A percentile compares a stretch with the other conserved stretches of the same genome.
Evolutionary conservation across 345 rosid species (phyloP).

Genomic region (Euphorbia tirucalli): DNA sequence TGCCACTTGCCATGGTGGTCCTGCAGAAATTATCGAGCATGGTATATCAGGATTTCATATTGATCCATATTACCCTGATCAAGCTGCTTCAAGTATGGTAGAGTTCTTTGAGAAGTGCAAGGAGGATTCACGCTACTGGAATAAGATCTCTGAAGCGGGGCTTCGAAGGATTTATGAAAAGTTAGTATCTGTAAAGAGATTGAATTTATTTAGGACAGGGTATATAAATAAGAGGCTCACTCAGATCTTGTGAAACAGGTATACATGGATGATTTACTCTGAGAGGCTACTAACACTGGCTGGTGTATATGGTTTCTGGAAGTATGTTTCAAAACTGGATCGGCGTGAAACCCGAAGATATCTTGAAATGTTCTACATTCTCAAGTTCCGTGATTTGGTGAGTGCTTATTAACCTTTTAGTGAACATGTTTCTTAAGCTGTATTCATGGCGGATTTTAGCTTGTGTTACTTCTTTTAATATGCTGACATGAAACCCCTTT

Average conservation of each 20-base stretch:
- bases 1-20: slow-evolving; percentile 96
- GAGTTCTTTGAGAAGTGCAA: slow-evolving; percentile 71
- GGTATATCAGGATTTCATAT: slow-evolving; percentile 87
- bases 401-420: slow-evolving; percentile 14
- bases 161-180: slow-evolving; percentile 83
- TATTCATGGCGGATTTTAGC: background rate
- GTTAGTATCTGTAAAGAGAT: slow-evolving; percentile 25
- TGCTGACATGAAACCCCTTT: background rate
- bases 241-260: slow-evolving; percentile 40
- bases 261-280: slow-evolving; percentile 95
- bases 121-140: slow-evolving; percentile 79
- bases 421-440: background rate
- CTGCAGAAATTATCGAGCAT: slow-evolving; percentile 88
- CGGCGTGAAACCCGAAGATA: slow-evolving; percentile 89
- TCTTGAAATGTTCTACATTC: slow-evolving; percentile 98
- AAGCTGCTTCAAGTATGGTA: slow-evolving; percentile 51
- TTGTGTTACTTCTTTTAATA: background rate
- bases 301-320: slow-evolving; percentile 97
- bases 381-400: slow-evolving; percentile 87
- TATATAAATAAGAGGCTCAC: slow-evolving; percentile 15
- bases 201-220: background rate
- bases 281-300: slow-evolving; percentile 91
- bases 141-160: slow-evolving; percentile 66
- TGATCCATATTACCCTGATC: slow-evolving; percentile 94
- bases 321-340: slow-evolving; percentile 81